Conservation (phyloP, 148 eudicot species). For the Camellia japonica region DNA sequence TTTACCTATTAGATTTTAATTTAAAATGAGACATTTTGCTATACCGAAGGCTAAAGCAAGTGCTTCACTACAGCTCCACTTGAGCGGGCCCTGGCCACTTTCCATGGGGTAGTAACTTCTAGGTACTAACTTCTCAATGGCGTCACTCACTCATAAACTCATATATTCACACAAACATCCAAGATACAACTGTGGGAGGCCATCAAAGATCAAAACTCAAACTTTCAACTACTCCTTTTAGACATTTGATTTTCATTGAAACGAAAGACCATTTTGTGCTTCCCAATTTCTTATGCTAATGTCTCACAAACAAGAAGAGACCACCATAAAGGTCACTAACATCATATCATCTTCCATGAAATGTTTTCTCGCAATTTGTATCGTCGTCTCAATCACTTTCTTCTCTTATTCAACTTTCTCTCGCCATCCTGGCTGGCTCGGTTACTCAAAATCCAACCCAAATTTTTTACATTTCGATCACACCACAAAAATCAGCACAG, state of each 20-base stretch:
- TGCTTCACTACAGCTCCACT: no score
- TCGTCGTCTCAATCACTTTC: slow-evolving; percentile 21
- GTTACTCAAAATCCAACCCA: slow-evolving; percentile 11
- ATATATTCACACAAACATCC: no score
- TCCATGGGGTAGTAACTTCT: no score
- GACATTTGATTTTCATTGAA: neutral
- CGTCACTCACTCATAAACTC: no score
- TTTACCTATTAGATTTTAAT: no score
- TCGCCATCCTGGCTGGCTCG: neutral
- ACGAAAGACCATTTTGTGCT: neutral
- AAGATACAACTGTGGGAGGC: neutral
- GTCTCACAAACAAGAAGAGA: neutral
- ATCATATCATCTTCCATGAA: slow-evolving; percentile 21
- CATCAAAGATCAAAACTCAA: neutral
- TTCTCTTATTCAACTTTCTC: slow-evolving; percentile 19
- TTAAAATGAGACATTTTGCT: no score
- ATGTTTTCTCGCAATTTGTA: slow-evolving; percentile 22
- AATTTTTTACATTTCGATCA: neutral
- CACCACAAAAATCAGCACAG: no score
- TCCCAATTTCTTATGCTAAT: neutral
- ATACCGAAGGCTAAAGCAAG: no score
- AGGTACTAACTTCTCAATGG: no score
- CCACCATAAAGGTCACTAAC: slow-evolving; percentile 6
- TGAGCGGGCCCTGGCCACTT: no score
- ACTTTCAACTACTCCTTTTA: neutral